Evolutionary conservation across 306 rosid genomes (phyloP), one percentile per base, ranked within the genome.

Genomic region (Calophaca sinica): DNA sequence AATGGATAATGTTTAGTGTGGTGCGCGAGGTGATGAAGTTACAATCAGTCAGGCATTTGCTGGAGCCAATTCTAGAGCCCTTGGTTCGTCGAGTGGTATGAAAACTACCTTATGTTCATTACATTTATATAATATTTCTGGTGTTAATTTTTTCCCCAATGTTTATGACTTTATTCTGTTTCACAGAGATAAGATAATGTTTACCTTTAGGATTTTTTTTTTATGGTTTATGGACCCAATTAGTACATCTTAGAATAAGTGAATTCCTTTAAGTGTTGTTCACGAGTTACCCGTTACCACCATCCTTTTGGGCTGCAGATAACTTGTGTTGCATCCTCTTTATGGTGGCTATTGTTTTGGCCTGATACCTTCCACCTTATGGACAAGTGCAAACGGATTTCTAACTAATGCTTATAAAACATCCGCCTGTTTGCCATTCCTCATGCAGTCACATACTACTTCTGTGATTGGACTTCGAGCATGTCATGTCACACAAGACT

Each of bases 51-150:
- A 83, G 86, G 76, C 76, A 86, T 73, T 69, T 80, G 59, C 83
- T 93, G 84, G 96, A 93, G 87, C 97, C 97, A 5, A 76, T 88
- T 80, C 77, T 88, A 6, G 93, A 88, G 84, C 96, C 93, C 35
- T 83, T 93, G 88, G 85, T 93, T 79, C 98, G 98, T 5, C 82
- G 82, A 86, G 98, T 93, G 93, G 98, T 93, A 88, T 70, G 87
- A 63, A 72, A 32, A 14, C 33, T 50, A 50, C 26, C 28, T 63
- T 49, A 20, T 2, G 10, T 55, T 71, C 14, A 14, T 7, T 51
- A 46, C 62, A 38, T 74, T 44, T 78, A 6, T 13, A 41, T 41
- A 15, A 20, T 38, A 8, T 11, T 70, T 64, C 31, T 72, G 68
- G 50, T 41, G 9, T 72, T 80, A 4, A 29, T 44, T 57, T 29